phyloP scores from a whole-genome alignment of 139 green algal species.

The Dunaliella primolecta region DNA sequence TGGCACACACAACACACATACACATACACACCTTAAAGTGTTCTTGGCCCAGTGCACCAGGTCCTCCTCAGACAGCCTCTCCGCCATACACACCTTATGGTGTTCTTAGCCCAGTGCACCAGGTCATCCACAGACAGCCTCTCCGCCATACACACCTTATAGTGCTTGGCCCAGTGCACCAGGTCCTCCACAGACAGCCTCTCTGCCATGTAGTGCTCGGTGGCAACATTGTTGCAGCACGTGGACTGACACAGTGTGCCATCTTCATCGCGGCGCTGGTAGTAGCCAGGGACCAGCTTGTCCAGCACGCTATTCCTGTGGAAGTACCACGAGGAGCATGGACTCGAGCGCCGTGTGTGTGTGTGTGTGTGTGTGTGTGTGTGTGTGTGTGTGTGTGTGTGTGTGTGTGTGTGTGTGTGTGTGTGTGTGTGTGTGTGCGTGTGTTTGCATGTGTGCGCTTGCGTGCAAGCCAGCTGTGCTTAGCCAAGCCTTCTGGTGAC shows the following conservation, averaged over 20 bases:
- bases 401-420: not conserved
- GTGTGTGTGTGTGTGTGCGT: not conserved
- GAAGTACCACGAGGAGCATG: not conserved
- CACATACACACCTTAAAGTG: not conserved
- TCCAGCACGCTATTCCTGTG: slow-evolving; percentile 65
- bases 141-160: slow-evolving; percentile 69
- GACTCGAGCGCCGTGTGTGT: too few relatives aligned
- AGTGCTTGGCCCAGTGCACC: slow-evolving; percentile 79
- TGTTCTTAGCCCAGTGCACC: slow-evolving; percentile 75
- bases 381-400: not conserved
- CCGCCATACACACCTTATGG: slow-evolving; percentile 70
- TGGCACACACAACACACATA: too few relatives aligned
- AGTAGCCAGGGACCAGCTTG: slow-evolving; percentile 93
- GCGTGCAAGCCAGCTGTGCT: too few relatives aligned
- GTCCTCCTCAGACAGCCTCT: too few relatives aligned
- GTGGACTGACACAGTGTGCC: slow-evolving; percentile 63
- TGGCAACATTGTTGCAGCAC: slow-evolving; percentile 84
- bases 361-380: not conserved
- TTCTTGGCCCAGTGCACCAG: too few relatives aligned
- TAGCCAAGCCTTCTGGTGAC: too few relatives aligned
- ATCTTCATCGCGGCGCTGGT: slow-evolving; percentile 65
- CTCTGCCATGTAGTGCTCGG: slow-evolving; percentile 86
- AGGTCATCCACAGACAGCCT: slow-evolving; percentile 82
- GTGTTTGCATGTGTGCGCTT: not conserved
- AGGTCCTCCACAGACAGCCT: slow-evolving; percentile 83